Percentiles rank a stretch among this genome's conserved stretches.
phyloP scores from a whole-genome alignment of 371 early-diverging fungal species.

The Syncephalis plumigaleata region DNA sequence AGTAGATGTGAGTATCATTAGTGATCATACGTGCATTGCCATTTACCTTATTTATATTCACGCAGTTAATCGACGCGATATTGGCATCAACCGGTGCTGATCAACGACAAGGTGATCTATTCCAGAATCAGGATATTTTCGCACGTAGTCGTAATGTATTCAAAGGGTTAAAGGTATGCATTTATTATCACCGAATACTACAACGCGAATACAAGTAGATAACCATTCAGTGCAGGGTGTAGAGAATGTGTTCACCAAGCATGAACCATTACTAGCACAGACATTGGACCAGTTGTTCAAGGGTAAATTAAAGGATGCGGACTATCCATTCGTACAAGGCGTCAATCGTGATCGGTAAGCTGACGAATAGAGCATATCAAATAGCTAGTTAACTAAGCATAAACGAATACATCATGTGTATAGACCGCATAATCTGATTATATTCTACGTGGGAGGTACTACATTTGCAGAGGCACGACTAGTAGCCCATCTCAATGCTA shows the following conservation, averaged over 20 bases:
- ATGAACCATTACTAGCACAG: constrained; percentile 65
- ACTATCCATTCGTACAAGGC: constrained; percentile 60
- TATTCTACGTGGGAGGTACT: constrained; percentile 84
- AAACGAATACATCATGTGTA: background rate
- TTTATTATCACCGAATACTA: no score
- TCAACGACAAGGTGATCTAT: constrained; percentile 76
- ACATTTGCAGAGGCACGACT: constrained; percentile 86
- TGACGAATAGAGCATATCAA: background rate
- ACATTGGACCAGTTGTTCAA: constrained; percentile 61
- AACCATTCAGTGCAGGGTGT: constrained; percentile 43
- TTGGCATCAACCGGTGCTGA: constrained; percentile 62
- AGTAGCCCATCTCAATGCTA: constrained; percentile 56
- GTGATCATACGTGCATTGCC: background rate
- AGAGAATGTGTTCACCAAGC: constrained; percentile 97
- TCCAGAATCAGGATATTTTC: constrained; percentile 66
- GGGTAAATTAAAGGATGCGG: constrained; percentile 54
- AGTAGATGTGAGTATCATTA: constrained; percentile 30
- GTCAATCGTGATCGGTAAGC: constrained; percentile 38
- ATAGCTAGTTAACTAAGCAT: background rate
- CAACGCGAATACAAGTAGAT: background rate
- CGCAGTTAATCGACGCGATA: constrained; percentile 44
- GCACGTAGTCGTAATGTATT: constrained; percentile 64
- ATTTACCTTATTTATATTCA: no score
- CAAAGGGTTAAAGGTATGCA: constrained; percentile 55
- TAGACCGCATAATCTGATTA: constrained; percentile 84